Evolutionary conservation across 306 rosid species (phyloP).

Genomic region (Vigna nakashimae): DNA sequence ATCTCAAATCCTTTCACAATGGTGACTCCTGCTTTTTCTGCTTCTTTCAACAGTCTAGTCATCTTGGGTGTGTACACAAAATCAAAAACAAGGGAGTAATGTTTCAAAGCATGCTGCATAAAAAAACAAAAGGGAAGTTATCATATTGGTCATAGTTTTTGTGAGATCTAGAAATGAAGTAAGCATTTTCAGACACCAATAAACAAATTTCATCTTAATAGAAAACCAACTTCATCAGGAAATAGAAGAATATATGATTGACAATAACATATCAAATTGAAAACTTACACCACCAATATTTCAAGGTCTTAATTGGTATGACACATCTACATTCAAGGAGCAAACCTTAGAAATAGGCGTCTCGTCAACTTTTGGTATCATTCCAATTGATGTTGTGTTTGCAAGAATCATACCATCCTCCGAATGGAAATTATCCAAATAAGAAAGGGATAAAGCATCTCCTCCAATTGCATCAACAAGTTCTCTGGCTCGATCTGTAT

Average conservation of each 20-base stretch:
- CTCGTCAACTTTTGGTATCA: slow-evolving; percentile 89
- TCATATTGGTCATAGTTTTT: neutral
- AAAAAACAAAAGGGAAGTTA: slow-evolving; percentile 43
- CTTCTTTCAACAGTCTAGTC: slow-evolving; percentile 87
- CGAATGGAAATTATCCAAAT: slow-evolving; percentile 72
- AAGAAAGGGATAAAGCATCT: slow-evolving; percentile 79
- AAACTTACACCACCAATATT: slow-evolving; percentile 24
- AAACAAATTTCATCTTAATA: slow-evolving; percentile 14
- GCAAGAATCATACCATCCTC: slow-evolving; percentile 96
- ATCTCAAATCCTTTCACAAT: slow-evolving; percentile 81
- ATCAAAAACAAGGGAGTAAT: slow-evolving; percentile 83
- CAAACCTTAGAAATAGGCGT: slow-evolving; percentile 87
- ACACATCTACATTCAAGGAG: slow-evolving; percentile 34
- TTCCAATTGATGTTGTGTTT: slow-evolving; percentile 90
- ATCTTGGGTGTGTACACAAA: slow-evolving; percentile 88
- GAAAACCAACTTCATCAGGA: slow-evolving; percentile 25
- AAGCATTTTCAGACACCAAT: too few species aligned
- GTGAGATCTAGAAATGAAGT: too few species aligned
- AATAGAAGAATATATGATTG: slow-evolving; percentile 10
- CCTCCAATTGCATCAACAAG: slow-evolving; percentile 81
- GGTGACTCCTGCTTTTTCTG: slow-evolving; percentile 81
- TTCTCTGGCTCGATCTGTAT: slow-evolving; percentile 82
- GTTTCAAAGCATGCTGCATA: slow-evolving; percentile 73
- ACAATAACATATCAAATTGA: slow-evolving; percentile 31
- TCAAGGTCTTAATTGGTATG: neutral